Percentiles rank a stretch among this genome's conserved stretches.
These are phyloP conservation scores for Xylariaceae sp. DNA, from an alignment of 2,329 filamentous ascomycete species.

Conservation along the genomic window DNA sequence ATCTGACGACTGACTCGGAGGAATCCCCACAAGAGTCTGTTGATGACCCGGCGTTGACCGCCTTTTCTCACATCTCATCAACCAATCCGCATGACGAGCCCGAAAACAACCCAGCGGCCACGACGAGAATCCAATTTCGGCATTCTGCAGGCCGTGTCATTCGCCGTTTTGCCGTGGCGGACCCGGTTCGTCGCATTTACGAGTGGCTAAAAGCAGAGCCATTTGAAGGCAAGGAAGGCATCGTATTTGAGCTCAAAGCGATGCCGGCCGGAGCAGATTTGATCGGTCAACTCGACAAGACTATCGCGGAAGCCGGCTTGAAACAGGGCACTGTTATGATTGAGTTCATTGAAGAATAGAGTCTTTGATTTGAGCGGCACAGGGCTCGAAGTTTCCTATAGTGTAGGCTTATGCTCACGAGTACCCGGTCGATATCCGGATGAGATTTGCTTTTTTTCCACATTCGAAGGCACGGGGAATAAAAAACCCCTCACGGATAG, in stretches of 20 bases:
- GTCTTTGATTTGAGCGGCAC: background rate
- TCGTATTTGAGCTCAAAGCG: conserved; percentile 80
- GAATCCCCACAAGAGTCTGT: conserved; percentile 6
- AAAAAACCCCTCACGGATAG: conserved; percentile 13
- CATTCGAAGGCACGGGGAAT: background rate
- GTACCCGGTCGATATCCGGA: background rate
- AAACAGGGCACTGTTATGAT: conserved; percentile 96
- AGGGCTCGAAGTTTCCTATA: background rate
- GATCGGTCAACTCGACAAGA: conserved; percentile 65
- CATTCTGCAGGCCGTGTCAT: conserved; percentile 81
- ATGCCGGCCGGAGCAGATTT: conserved; percentile 76
- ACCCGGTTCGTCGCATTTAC: conserved; percentile 77
- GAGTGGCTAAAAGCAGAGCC: conserved; percentile 94
- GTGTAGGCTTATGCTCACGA: background rate
- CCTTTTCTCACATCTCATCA: conserved; percentile 67
- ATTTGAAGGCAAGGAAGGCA: conserved; percentile 69
- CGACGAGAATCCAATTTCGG: conserved; percentile 88
- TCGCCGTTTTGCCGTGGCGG: conserved; percentile 71
- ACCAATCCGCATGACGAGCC: conserved; percentile 74
- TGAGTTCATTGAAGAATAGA: conserved; percentile 65
- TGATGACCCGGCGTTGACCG: conserved; percentile 29
- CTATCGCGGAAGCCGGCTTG: conserved; percentile 73
- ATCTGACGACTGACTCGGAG: conserved; percentile 20
- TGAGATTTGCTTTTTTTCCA: background rate
- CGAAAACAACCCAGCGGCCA: conserved; percentile 59